A percentile compares a stretch with the other conserved stretches of the same genome.
phyloP scores from a whole-genome alignment of 2,329 filamentous ascomycete genomes.

The Septoria linicola region DNA sequence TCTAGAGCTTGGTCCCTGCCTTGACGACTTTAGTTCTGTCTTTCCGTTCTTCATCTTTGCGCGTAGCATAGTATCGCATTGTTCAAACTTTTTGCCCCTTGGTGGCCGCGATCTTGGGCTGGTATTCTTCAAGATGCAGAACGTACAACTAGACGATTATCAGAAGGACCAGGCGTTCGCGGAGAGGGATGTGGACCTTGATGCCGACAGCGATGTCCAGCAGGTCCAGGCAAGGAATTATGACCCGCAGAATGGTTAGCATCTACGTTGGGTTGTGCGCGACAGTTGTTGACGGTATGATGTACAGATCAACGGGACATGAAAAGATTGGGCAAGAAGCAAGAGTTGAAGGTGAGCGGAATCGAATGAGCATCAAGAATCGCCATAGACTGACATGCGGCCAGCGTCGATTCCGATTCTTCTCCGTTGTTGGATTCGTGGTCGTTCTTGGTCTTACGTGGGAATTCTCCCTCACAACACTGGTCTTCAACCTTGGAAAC shows the following conservation, averaged over 20 bases:
- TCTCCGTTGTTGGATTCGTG: conserved; percentile 33
- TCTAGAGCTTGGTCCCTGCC: conserved; percentile 16
- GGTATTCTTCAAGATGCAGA: conserved; percentile 21
- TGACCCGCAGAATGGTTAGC: conserved; percentile 24
- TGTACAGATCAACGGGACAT: conserved; percentile 27
- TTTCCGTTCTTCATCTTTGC: conserved; percentile 4
- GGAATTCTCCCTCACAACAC: conserved; percentile 28
- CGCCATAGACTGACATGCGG: background rate
- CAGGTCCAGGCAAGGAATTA: conserved; percentile 25
- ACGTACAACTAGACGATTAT: conserved; percentile 18
- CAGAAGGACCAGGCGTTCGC: conserved; percentile 18
- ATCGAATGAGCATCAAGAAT: background rate
- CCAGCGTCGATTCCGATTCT: conserved; percentile 34
- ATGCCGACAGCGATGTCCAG: conserved; percentile 24
- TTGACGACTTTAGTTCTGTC: background rate
- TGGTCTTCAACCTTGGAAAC: conserved; percentile 39
- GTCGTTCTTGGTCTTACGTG: conserved; percentile 33
- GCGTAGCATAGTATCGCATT: conserved; percentile 1
- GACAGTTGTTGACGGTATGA: background rate
- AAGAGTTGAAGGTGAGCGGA: conserved; percentile 24
- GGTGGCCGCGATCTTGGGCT: background rate
- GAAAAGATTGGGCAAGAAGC: conserved; percentile 28
- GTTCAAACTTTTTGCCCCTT: background rate
- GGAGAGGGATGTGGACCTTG: conserved; percentile 16
- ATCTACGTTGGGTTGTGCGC: background rate